Evolutionary conservation across 352 stramenopile genomes (phyloP).

Genomic region (Globisporangium viniferum): DNA sequence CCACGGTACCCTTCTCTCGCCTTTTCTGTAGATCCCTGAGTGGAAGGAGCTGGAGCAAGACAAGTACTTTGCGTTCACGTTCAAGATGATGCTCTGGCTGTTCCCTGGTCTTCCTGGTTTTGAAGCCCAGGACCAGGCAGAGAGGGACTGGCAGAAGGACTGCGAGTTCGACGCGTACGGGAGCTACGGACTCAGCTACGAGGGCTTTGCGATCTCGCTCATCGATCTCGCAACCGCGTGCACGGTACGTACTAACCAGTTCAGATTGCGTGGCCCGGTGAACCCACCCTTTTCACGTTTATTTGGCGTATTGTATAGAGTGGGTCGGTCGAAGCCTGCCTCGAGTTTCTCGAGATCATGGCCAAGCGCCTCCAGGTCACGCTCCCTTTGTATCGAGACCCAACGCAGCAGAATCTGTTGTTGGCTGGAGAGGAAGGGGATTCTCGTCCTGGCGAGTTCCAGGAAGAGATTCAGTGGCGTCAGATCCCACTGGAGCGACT

Average conservation of each 20-base stretch:
- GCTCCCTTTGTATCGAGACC: slow-evolving; percentile 23
- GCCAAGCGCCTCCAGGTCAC: slow-evolving; percentile 32
- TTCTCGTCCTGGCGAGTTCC: background rate
- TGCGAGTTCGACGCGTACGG: slow-evolving; percentile 49
- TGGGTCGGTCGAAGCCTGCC: slow-evolving; percentile 32
- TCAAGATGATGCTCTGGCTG: slow-evolving; percentile 45
- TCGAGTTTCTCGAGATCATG: slow-evolving; percentile 51
- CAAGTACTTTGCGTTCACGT: slow-evolving; percentile 49
- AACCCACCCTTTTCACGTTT: background rate
- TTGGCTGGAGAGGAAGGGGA: background rate
- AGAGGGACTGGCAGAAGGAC: slow-evolving; percentile 47
- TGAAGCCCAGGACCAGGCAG: slow-evolving; percentile 36
- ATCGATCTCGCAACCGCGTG: slow-evolving; percentile 45
- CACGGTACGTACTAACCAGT: slow-evolving; percentile 22
- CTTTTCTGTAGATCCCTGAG: slow-evolving; percentile 20
- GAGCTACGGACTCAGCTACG: slow-evolving; percentile 32
- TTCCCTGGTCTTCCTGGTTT: slow-evolving; percentile 44
- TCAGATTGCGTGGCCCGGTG: background rate
- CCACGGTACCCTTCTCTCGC: background rate
- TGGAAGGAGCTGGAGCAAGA: slow-evolving; percentile 37
- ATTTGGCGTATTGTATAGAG: slow-evolving; percentile 19
- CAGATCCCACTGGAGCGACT: slow-evolving; percentile 33
- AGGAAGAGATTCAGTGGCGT: slow-evolving; percentile 27
- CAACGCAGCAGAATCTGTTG: background rate
- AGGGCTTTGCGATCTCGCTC: slow-evolving; percentile 46